A percentile compares a stretch with the other conserved stretches of the same genome.
phyloP scores from a whole-genome alignment of 495 filamentous ascomycete genomes.

The Pyronema omphalodes region DNA sequence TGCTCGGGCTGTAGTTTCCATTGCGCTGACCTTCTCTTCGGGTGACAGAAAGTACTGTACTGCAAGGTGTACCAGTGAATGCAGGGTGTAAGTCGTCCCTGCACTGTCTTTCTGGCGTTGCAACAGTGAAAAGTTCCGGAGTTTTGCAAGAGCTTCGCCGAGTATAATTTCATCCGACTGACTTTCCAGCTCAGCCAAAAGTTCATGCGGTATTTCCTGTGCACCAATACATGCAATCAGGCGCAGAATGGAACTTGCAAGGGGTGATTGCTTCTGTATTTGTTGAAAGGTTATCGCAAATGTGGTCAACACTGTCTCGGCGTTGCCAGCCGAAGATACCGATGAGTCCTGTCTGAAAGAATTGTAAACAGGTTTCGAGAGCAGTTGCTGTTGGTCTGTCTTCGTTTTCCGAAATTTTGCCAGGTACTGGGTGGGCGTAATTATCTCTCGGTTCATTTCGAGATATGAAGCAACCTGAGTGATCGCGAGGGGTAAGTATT shows the following conservation, averaged over 20 bases:
- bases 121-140: slow-evolving; percentile 1
- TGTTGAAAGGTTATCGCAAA: slow-evolving; percentile 33
- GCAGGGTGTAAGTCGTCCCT: too few species aligned
- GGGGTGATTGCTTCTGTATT: slow-evolving; percentile 18
- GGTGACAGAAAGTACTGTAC: too few species aligned
- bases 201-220: slow-evolving; percentile 22
- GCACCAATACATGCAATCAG: too few species aligned
- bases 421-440: not conserved
- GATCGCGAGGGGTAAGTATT: slow-evolving; percentile 14
- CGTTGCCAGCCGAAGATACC: slow-evolving; percentile 17
- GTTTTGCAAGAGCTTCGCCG: not conserved
- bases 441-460: slow-evolving; percentile 3
- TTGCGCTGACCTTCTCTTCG: too few species aligned
- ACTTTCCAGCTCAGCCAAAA: slow-evolving; percentile 1
- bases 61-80: too few species aligned
- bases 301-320: slow-evolving; percentile 27
- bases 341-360: too few species aligned
- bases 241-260: slow-evolving; percentile 18
- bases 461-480: too few species aligned
- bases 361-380: slow-evolving; percentile 7
- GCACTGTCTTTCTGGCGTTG: too few species aligned
- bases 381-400: slow-evolving; percentile 2
- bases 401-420: not conserved
- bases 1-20: too few species aligned
- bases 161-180: not conserved